Evolutionary conservation across 176 grass and related monocot species (phyloP), one percentile per base, ranked within the genome.

Genomic region (Ensete glaucum): DNA sequence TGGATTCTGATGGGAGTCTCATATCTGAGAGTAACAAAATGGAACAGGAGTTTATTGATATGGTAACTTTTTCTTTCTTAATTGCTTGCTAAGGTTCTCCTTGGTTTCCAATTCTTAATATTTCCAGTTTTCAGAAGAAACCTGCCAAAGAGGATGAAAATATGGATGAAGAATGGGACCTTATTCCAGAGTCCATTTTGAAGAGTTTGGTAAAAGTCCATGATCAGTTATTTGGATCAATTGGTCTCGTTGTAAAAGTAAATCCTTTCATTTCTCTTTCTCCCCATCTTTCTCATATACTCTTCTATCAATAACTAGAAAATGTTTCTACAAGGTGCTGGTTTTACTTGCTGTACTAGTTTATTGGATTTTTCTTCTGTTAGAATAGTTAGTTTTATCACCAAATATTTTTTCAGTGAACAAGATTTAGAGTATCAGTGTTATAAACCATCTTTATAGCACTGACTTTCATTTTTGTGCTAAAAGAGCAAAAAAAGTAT

Each of bases 211-310:
- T 97, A 64, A 62, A 53, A 9, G 84, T 85, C 53, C 93, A 97
- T 75, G 82, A 92, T 85, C 85, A 83, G 63, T 74, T 97, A 69
- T 97, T 92, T 90, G 90, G 90, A 72, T 88, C 87, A n/a, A 65
- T 69, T 29, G 87, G 86, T 58, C 88, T 93, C 81, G 72, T 87
- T 77, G 83, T 90, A 78, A 82, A 97, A 88, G 93, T 96, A 86
- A 76, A 49, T 71, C 48, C 25, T 8, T 11, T 69, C 19, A 48
- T 7, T 25, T 72, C n/a, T 5, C n/a, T 72, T 54, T 21, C 2
- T 53, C 17, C 12, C 63, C 20, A 66, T 43, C 34, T 43, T 43
- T 43, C 34, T 43, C 34, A 43, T 43, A 43, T 43, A 43, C 34
- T 43, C 34, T 43, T 43, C 34, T 43, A 43, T 43, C 3, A 6